Evolutionary conservation across 2,329 filamentous ascomycete species (phyloP).

Genomic region (Beauveria brongniartii): DNA sequence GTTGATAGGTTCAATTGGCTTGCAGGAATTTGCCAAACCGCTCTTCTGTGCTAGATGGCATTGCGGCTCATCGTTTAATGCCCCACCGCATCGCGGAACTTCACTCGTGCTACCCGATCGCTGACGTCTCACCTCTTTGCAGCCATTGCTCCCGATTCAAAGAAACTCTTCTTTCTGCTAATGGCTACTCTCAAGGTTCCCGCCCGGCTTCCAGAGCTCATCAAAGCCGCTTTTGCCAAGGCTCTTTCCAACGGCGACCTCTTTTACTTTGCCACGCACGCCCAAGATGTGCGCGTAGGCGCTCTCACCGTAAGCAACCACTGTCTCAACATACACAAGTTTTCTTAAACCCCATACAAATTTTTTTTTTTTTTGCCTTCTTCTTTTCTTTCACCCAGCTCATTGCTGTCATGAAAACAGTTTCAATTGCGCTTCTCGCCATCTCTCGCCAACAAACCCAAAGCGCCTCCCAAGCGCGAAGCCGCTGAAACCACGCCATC

Average conservation of each 20-base stretch:
- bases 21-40: background rate
- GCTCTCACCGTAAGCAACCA: conserved; percentile 32
- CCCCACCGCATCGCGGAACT: background rate
- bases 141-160: background rate
- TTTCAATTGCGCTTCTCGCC: conserved; percentile 69
- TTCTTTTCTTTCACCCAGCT: too few relatives aligned
- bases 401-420: conserved; percentile 27
- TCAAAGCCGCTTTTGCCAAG: conserved; percentile 39
- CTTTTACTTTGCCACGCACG: conserved; percentile 47
- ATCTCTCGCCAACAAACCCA: conserved; percentile 59
- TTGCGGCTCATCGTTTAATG: background rate
- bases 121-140: background rate
- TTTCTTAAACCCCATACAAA: too few relatives aligned
- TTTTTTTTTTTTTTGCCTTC: too few relatives aligned
- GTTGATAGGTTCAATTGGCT: too few relatives aligned
- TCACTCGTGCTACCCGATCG: background rate
- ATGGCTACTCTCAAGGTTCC: conserved; percentile 36
- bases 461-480: conserved; percentile 30
- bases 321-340: background rate
- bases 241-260: conserved; percentile 42
- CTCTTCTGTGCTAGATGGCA: too few relatives aligned
- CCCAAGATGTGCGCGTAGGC: conserved; percentile 36
- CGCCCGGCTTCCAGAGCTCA: conserved; percentile 41
- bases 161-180: background rate
- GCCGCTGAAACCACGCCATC: conserved; percentile 19